These are phyloP conservation scores for Leucosporidium creatinivorum DNA, from an alignment of 768 basidiomycete genomes.

Conservation along the genomic window DNA sequence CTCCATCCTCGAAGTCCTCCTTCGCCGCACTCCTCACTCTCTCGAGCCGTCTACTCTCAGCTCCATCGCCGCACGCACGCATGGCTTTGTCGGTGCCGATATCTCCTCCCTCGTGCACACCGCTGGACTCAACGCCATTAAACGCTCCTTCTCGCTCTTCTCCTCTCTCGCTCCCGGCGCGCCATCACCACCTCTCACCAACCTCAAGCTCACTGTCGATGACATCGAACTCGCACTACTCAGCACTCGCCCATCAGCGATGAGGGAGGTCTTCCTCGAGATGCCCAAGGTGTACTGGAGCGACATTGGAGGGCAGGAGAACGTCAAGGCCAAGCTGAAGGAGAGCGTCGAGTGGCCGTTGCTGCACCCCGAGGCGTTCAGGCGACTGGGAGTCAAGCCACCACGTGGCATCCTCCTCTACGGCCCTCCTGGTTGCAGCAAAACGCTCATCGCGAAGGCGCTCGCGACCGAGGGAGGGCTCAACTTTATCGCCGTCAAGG, in stretches of 20 bases:
- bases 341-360: constrained; percentile 96
- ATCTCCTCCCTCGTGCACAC: constrained; percentile 84
- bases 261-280: constrained; percentile 88
- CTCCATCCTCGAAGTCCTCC: constrained; percentile 77
- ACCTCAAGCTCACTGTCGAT: constrained; percentile 47
- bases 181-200: constrained; percentile 39
- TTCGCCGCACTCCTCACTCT: constrained; percentile 69
- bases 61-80: constrained; percentile 61
- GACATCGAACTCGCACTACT: constrained; percentile 70
- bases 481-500: constrained; percentile 94
- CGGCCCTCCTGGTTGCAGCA: constrained; percentile 98
- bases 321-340: constrained; percentile 72
- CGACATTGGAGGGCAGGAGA: constrained; percentile 81
- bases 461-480: constrained; percentile 93
- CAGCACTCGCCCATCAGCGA: constrained; percentile 77
- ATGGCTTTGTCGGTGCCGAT: constrained; percentile 97
- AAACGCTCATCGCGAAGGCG: constrained; percentile 91
- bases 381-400: constrained; percentile 74
- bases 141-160: constrained; percentile 51
- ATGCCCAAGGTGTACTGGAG: constrained; percentile 70
- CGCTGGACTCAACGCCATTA: constrained; percentile 85
- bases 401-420: constrained; percentile 87
- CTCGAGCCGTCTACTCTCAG: constrained; percentile 58
- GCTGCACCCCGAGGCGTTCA: constrained; percentile 74
- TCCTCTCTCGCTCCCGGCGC: constrained; percentile 20